Evolutionary conservation across 1,139 yeast genomes (phyloP).

Genomic region (Geotrichum carabidarum): DNA sequence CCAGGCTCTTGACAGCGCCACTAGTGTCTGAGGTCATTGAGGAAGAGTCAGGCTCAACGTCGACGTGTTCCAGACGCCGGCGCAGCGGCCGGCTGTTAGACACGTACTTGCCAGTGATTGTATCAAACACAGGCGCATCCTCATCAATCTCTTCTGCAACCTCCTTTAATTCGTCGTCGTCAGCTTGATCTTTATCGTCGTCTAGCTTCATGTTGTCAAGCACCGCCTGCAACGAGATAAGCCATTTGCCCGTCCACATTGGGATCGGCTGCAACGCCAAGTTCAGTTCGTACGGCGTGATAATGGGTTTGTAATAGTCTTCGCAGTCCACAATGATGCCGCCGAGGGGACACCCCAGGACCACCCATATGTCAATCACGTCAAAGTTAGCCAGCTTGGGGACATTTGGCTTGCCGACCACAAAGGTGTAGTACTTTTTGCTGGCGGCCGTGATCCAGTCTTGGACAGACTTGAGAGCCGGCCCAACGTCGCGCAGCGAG

Average conservation of each 20-base stretch:
- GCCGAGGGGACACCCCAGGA: conserved; percentile 90
- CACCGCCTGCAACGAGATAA: conserved; percentile 64
- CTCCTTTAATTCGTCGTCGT: conserved; percentile 27
- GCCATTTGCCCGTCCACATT: conserved; percentile 91
- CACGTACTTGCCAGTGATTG: conserved; percentile 75
- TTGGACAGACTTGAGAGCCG: conserved; percentile 55
- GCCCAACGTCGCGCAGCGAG: conserved; percentile 66
- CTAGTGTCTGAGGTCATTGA: neutral
- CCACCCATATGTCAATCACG: conserved; percentile 86
- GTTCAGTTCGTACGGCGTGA: conserved; percentile 87
- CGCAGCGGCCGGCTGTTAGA: conserved; percentile 71
- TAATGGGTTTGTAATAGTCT: conserved; percentile 84
- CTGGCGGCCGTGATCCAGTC: conserved; percentile 65
- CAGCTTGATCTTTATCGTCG: conserved; percentile 32
- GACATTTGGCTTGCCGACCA: conserved; percentile 97
- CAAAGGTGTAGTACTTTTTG: conserved; percentile 87
- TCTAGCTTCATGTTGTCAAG: conserved; percentile 36
- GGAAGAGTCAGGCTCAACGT: conserved; percentile 43
- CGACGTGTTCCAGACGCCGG: conserved; percentile 52
- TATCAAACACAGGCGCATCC: conserved; percentile 79
- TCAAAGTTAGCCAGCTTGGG: conserved; percentile 95
- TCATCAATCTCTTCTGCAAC: conserved; percentile 41
- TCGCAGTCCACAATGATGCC: conserved; percentile 78
- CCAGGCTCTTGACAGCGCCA: conserved; percentile 7
- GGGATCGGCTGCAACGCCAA: conserved; percentile 71